Percentiles rank a stretch among this genome's conserved stretches.
Conservation (phyloP, 495 filamentous ascomycete genomes). For the Podospora appendiculata region DNA sequence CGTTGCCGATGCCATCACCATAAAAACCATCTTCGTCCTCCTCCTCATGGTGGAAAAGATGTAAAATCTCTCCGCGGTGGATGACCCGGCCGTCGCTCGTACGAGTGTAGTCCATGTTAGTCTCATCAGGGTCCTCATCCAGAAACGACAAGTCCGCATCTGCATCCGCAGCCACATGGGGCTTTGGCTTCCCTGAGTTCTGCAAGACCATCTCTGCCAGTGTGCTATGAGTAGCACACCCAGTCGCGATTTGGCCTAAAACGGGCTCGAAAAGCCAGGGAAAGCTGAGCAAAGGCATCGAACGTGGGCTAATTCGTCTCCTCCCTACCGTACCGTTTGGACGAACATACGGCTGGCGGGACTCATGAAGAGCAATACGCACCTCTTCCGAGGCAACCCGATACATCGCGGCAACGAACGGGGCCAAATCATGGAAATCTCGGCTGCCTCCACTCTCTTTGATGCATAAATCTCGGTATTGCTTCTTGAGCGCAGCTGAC, state of each 20-base stretch:
- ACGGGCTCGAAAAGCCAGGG: slow-evolving; percentile 80
- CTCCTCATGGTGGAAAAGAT: slow-evolving; percentile 21
- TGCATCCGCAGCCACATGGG: neutral
- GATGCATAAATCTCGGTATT: slow-evolving; percentile 57
- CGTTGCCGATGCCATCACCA: neutral
- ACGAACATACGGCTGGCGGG: slow-evolving; percentile 26
- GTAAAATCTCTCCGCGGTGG: slow-evolving; percentile 26
- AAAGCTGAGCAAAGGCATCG: slow-evolving; percentile 82
- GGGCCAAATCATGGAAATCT: slow-evolving; percentile 50
- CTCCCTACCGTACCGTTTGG: slow-evolving; percentile 26
- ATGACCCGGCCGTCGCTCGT: slow-evolving; percentile 19
- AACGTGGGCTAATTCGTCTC: slow-evolving; percentile 31
- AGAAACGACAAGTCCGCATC: neutral
- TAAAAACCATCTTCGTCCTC: slow-evolving; percentile 11
- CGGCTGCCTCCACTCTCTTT: slow-evolving; percentile 52
- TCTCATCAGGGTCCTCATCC: slow-evolving; percentile 3
- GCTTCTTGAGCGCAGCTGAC: slow-evolving; percentile 53
- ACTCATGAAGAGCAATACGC: slow-evolving; percentile 41
- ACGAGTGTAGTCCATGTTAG: slow-evolving; percentile 10
- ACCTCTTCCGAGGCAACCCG: slow-evolving; percentile 68
- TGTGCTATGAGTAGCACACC: neutral
- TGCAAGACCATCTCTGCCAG: too few relatives aligned
- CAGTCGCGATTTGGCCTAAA: slow-evolving; percentile 61
- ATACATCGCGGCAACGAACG: slow-evolving; percentile 83
- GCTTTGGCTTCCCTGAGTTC: neutral